Evolutionary conservation across 306 rosid species (phyloP), one percentile per base, ranked within the genome.

Genomic region (Ormosia semicastrata): DNA sequence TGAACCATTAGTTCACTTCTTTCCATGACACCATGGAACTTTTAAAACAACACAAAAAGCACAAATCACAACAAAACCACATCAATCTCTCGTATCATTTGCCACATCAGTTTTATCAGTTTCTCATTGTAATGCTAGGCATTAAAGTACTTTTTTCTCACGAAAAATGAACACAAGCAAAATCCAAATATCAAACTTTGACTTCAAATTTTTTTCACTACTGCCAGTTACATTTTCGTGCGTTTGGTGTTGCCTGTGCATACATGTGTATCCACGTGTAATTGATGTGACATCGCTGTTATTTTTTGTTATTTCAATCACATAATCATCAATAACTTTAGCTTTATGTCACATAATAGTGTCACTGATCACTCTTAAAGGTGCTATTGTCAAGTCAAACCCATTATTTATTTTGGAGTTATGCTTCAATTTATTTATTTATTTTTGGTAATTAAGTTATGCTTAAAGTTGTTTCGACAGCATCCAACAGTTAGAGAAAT

Each of bases 401-500:
- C 73, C 66, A 65, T 73, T 56, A 78, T 78, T 29, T 44, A 56
- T 53, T 41, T 77, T 43, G 53, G 50, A 73, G 54, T 58, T 50
- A 44, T 54, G 67, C 50, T 57, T 60, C 4, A 37, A 37, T 24
- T 24, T 24, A 6, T 1, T 47, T 47, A 46, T 76, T 4, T 46
- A 34, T 44, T 30, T 60, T 15, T 40, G 50, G 41, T 37, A 37
- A 37, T 37, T 4, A 59, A 62, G 69, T 68, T 69, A 71, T 71
- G 73, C 59, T 53, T 54, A 56, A 75, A 32, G 58, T 66, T 43
- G 34, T 54, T 59, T 77, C 81, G 29, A 85, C 54, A 87, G 56
- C 82, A 10, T 37, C 79, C 41, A 66, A 67, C 78, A 50, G 81
- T 84, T 76, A 30, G 57, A 44, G 58, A 62, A 69, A 79, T 66